Percentiles rank a stretch among this genome's conserved stretches.
phyloP scores from a whole-genome alignment of 2,329 filamentous ascomycete genomes.

The Tolypocladium pustulatum region DNA sequence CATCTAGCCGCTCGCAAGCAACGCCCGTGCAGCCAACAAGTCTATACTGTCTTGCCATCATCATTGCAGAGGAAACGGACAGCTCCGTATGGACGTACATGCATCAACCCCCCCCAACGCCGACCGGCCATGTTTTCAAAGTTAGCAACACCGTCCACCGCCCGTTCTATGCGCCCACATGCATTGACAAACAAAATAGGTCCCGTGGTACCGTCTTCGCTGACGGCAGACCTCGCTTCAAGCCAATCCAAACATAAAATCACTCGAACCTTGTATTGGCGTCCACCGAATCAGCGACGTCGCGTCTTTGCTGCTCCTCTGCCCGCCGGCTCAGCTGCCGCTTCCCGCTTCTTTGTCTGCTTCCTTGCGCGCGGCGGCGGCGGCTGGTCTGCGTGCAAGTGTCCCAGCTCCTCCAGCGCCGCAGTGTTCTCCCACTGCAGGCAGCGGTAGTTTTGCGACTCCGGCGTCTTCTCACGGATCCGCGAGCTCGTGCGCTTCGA shows the following conservation, averaged over 20 bases:
- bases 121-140: neutral
- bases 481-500: conserved; percentile 33
- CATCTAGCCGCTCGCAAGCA: neutral
- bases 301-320: conserved; percentile 19
- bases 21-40: neutral
- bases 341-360: conserved; percentile 40
- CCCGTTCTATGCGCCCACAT: neutral
- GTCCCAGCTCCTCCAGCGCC: conserved; percentile 45
- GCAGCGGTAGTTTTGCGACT: conserved; percentile 37
- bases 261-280: neutral
- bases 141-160: neutral
- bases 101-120: neutral
- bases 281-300: conserved; percentile 10
- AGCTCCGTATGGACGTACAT: neutral
- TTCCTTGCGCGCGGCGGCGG: conserved; percentile 41
- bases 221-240: neutral
- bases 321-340: conserved; percentile 16
- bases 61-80: neutral
- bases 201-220: neutral
- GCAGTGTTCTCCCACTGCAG: conserved; percentile 46
- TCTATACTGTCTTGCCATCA: neutral
- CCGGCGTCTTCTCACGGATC: conserved; percentile 34
- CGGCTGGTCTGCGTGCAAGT: conserved; percentile 45
- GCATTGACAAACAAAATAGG: neutral
- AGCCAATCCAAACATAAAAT: neutral